Percentiles rank a stretch among this genome's conserved stretches.
Conservation (phyloP, 331 rosid species). For the Cydonia oblonga region DNA sequence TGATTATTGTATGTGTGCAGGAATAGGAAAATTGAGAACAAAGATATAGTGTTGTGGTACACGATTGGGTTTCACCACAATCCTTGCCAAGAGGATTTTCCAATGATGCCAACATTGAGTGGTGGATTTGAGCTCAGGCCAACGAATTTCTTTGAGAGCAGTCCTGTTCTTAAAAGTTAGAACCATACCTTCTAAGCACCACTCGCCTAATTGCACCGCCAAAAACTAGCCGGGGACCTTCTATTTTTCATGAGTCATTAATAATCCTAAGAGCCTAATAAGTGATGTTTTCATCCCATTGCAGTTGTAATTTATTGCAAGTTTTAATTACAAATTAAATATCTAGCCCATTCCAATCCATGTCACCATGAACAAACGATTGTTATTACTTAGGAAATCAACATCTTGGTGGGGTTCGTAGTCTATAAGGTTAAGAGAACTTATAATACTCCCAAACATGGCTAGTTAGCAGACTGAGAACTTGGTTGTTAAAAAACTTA, state of each 20-base stretch:
- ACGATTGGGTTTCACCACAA: conserved; percentile 51
- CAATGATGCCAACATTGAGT: conserved; percentile 49
- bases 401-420: neutral
- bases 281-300: neutral
- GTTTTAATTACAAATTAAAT: no score
- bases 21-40: conserved; percentile 42
- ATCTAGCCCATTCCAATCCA: neutral
- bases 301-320: neutral
- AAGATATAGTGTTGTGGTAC: conserved; percentile 47
- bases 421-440: neutral
- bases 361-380: neutral
- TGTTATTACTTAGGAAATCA: neutral
- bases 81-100: conserved; percentile 50
- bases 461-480: no score
- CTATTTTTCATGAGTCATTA: neutral
- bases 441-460: neutral
- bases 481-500: no score
- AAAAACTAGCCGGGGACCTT: neutral
- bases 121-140: conserved; percentile 57
- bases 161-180: conserved; percentile 39
- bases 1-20: conserved; percentile 10
- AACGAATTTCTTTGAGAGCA: conserved; percentile 59
- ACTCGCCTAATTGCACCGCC: conserved; percentile 18
- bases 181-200: conserved; percentile 16
- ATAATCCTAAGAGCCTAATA: neutral